Percentiles rank a stretch among this genome's conserved stretches.
Conservation (phyloP, 495 filamentous ascomycete genomes). For the Penicillium waksmanii region DNA sequence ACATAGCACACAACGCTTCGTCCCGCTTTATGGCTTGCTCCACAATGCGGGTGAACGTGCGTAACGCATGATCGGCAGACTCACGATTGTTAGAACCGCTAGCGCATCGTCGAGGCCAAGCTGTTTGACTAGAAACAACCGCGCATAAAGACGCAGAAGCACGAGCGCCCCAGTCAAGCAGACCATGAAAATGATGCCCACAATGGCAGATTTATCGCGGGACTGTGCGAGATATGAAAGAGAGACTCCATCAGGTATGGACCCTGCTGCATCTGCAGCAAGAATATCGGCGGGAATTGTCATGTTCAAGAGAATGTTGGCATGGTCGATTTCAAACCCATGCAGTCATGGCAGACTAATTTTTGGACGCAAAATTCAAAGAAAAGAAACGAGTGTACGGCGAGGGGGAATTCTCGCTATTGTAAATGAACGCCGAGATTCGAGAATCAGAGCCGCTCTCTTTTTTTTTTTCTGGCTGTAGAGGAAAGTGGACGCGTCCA, state of each 20-base stretch:
- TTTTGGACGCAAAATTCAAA: not conserved
- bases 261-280: constrained; percentile 33
- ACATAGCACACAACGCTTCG: not conserved
- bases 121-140: constrained; percentile 37
- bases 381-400: constrained; percentile 2
- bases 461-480: not conserved
- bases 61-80: constrained; percentile 18
- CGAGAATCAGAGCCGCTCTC: not conserved
- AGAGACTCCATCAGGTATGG: constrained; percentile 37
- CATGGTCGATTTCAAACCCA: constrained; percentile 10
- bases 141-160: constrained; percentile 37
- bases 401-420: constrained; percentile 1
- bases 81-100: constrained; percentile 40
- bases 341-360: constrained; percentile 1
- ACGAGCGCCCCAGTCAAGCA: constrained; percentile 37
- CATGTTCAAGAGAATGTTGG: constrained; percentile 26
- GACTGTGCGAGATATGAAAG: constrained; percentile 43
- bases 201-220: constrained; percentile 40
- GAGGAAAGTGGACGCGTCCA: constrained; percentile 15
- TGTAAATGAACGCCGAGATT: not conserved
- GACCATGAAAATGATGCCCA: constrained; percentile 44
- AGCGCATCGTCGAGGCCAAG: constrained; percentile 41
- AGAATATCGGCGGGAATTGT: constrained; percentile 36
- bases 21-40: constrained; percentile 5
- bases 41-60: constrained; percentile 11